Base-by-base conservation (phyloP, 2,329 filamentous ascomycete genomes). In the Pezizomycotina sp. region DNA sequence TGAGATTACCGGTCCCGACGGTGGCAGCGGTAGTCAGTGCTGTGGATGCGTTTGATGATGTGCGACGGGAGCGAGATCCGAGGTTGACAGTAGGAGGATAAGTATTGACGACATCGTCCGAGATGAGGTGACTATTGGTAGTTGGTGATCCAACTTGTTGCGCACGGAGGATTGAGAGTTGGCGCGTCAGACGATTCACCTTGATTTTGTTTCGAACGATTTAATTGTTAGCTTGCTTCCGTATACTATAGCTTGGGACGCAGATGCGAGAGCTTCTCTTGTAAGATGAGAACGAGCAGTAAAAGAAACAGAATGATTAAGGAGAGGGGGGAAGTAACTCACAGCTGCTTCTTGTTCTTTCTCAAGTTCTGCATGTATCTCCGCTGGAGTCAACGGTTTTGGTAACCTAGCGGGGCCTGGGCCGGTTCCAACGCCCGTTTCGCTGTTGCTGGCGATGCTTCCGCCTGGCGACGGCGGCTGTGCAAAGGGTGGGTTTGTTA, bases 291-390 rank as follows among this genome's bases (percentile, higher is more conserved):
- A 8, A 5, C 13, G 15, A 8, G 22, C 18, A n/a, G 10, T 25
- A 34, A 14, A 19, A 10, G 23, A 16, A 14, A 18, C 10, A 20
- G 9, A 5, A 27, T 4, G n/a, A 14, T 21, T 31, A 10, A 19
- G 10, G 5, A 12, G 7, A 12, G 5, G 10, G 6, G 22, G 31
- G 25, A 4, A 13, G 22, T 22, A 61, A n/a, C 72, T 47, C 65
- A 89, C 84, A 51, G 93, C 77, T 22, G 83, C 80, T 58, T 95
- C 86, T 52, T 95, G 84, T 55, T 95, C 86, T 58, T 91, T 89
- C 59, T 95, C 86, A 16, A 93, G 65, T 60, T 92, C 73, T 42
- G 79, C 65, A 57, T 93, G 83, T 43, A 95, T 65, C 56, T 95
- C 86, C 3, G 82, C 78, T 1, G 82, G 75, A 0, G 86, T 93